phyloP scores from a whole-genome alignment of 192 early-diverging fungal species.

The Umbelopsis isabellina region DNA sequence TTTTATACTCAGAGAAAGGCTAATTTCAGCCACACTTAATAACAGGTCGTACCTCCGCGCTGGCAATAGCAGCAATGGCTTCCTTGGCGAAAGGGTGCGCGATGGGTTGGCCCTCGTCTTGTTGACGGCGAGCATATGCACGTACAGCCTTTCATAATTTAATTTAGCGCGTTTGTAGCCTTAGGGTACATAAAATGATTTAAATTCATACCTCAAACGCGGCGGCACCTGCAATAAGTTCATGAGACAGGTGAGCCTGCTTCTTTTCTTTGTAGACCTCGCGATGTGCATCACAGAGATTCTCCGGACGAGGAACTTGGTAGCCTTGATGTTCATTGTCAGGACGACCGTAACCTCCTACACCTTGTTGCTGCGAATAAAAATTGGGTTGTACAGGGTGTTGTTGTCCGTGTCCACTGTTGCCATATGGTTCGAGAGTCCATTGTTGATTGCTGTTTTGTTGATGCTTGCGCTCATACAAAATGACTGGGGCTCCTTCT shows the following conservation, averaged over 20 bases:
- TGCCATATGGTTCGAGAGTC: slow-evolving; percentile 23
- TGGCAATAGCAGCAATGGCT: slow-evolving; percentile 23
- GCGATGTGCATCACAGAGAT: slow-evolving; percentile 32
- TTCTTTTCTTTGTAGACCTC: slow-evolving; percentile 38
- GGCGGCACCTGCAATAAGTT: slow-evolving; percentile 22
- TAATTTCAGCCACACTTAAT: no score
- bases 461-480: slow-evolving; percentile 36
- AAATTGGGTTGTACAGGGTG: background rate
- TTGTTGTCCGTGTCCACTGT: background rate
- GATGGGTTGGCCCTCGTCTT: slow-evolving; percentile 21
- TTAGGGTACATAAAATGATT: background rate
- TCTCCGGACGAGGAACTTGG: slow-evolving; percentile 10
- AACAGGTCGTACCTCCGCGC: background rate
- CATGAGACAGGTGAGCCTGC: slow-evolving; percentile 5
- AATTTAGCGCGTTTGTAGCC: background rate
- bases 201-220: slow-evolving; percentile 13
- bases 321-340: background rate
- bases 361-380: background rate
- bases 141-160: slow-evolving; percentile 2
- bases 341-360: background rate
- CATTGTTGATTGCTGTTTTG: slow-evolving; percentile 32
- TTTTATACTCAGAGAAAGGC: background rate
- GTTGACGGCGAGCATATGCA: slow-evolving; percentile 22
- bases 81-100: slow-evolving; percentile 20
- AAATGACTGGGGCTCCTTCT: slow-evolving; percentile 28